These are phyloP conservation scores for slime mould (Dictyostelium discoideum) DNA, from an alignment of 78 protist genomes.

Conservation along the genomic window dicty_2.7 NC_007090.3:3273501-3274000, in stretches of 20 bases:
- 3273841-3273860: neutral
- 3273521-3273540: neutral
- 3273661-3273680: neutral
- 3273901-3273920: neutral
- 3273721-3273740: neutral
- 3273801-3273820: neutral
- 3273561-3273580: neutral
- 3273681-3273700: neutral
- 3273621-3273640: neutral
- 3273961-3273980: neutral
- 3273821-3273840: neutral
- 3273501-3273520: neutral
- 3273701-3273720: neutral
- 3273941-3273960: neutral
- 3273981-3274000: conserved; percentile 8
- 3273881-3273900: neutral
- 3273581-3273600: neutral
- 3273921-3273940: neutral
- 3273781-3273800: neutral
- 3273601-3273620: neutral
- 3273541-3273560: neutral
- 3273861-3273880: neutral
- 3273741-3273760: neutral
- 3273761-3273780: neutral
- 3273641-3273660: neutral